Evolutionary conservation across 805 yeast species (phyloP).

Genomic region (Metschnikowia gelsemii): DNA sequence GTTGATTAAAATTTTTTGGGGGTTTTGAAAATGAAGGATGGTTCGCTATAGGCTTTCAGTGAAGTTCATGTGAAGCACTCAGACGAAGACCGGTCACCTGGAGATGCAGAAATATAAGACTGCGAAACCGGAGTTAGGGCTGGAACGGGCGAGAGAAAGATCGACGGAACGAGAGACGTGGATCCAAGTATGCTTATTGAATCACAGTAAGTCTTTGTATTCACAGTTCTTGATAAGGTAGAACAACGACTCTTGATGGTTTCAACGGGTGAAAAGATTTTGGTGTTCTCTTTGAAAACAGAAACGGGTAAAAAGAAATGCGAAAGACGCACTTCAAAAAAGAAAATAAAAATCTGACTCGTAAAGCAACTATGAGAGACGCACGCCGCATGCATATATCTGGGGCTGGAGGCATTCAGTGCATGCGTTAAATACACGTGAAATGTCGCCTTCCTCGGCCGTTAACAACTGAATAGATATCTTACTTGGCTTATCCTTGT

Average conservation of each 20-base stretch:
- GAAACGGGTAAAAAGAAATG: neutral
- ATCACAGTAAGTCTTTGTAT: neutral
- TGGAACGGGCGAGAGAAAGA: no score
- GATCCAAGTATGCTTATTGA: no score
- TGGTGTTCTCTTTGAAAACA: neutral
- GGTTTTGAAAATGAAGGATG: neutral
- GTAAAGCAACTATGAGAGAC: conserved; percentile 6
- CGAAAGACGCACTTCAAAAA: conserved; percentile 1
- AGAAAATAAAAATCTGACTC: conserved; percentile 1
- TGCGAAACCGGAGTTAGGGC: no score
- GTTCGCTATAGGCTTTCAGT: neutral
- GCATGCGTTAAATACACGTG: neutral
- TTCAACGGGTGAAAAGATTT: neutral
- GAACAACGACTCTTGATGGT: neutral
- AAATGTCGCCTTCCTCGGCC: neutral
- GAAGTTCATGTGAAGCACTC: no score
- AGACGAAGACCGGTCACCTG: no score
- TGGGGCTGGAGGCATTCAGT: neutral
- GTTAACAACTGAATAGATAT: no score
- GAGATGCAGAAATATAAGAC: no score
- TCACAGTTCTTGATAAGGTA: neutral
- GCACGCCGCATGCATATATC: conserved; percentile 1
- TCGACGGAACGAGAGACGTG: no score
- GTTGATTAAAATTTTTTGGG: neutral
- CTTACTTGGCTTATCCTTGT: no score